Evolutionary conservation across 2,329 filamentous ascomycete species (phyloP).

Genomic region (Aureobasidium sp.): DNA sequence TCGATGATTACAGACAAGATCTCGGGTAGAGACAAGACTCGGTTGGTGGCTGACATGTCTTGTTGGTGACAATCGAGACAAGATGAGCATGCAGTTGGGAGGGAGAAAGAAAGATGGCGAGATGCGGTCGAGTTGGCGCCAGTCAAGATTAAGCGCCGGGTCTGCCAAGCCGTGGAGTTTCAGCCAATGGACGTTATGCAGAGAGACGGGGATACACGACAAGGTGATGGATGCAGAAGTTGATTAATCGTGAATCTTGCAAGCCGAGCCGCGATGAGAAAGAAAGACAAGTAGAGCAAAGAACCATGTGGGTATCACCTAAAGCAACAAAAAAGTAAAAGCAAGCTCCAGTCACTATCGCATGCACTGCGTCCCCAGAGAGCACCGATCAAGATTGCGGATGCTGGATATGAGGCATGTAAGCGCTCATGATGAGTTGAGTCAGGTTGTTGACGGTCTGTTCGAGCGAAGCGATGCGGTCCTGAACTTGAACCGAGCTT

Average conservation of each 20-base stretch:
- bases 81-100: not conserved
- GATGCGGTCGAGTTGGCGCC: not conserved
- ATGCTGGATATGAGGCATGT: conserved; percentile 10
- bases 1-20: not conserved
- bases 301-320: not conserved
- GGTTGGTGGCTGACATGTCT: not conserved
- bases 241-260: not conserved
- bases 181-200: not conserved
- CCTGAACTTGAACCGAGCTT: not conserved
- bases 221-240: not conserved
- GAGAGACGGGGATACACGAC: not conserved
- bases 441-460: conserved; percentile 11
- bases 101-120: not conserved
- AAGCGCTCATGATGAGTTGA: conserved; percentile 9
- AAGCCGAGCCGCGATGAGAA: not conserved
- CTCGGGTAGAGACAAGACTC: not conserved
- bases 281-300: not conserved
- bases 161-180: not conserved
- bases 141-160: not conserved
- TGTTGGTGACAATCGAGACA: not conserved
- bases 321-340: not conserved
- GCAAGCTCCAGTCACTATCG: not conserved
- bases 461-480: conserved; percentile 3
- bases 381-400: not conserved
- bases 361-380: not conserved